phyloP scores from a whole-genome alignment of 352 stramenopile genomes.

The Pythium periplocum region DNA sequence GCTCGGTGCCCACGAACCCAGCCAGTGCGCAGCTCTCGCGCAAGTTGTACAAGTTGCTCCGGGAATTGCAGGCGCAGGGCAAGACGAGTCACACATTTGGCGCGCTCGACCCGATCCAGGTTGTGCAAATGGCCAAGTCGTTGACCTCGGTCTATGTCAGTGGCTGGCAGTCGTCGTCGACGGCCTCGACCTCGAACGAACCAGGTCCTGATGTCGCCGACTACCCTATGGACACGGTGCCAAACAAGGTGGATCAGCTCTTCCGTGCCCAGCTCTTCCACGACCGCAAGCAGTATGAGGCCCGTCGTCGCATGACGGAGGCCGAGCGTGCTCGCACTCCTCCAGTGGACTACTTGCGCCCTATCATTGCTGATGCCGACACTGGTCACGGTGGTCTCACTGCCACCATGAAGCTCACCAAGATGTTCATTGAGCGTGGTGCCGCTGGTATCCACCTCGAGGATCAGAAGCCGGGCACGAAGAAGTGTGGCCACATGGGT shows the following conservation, averaged over 20 bases:
- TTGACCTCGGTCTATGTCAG: conserved; percentile 96
- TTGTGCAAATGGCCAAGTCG: conserved; percentile 93
- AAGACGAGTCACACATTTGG: conserved; percentile 87
- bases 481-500: conserved; percentile 99
- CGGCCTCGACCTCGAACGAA: conserved; percentile 94
- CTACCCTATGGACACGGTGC: conserved; percentile 98
- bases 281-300: conserved; percentile 96
- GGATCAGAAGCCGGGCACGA: conserved; percentile 98
- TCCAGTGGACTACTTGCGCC: conserved; percentile 94
- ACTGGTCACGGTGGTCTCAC: conserved; percentile 95
- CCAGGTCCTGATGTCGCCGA: conserved; percentile 95
- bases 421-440: conserved; percentile 97
- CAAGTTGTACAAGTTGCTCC: conserved; percentile 88
- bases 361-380: conserved; percentile 97
- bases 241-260: conserved; percentile 97
- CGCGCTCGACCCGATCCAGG: conserved; percentile 92
- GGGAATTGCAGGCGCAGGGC: conserved; percentile 66
- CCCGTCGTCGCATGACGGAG: conserved; percentile 76
- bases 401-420: conserved; percentile 98
- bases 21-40: conserved; percentile 52
- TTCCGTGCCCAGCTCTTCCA: conserved; percentile 96
- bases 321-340: conserved; percentile 72
- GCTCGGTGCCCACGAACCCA: conserved; percentile 43
- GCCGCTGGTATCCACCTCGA: conserved; percentile 98
- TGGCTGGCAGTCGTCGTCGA: conserved; percentile 97